These are phyloP conservation scores for Pseudogymnoascus sp. DNA, from an alignment of 2,329 filamentous ascomycete species.

Conservation along the genomic window DNA sequence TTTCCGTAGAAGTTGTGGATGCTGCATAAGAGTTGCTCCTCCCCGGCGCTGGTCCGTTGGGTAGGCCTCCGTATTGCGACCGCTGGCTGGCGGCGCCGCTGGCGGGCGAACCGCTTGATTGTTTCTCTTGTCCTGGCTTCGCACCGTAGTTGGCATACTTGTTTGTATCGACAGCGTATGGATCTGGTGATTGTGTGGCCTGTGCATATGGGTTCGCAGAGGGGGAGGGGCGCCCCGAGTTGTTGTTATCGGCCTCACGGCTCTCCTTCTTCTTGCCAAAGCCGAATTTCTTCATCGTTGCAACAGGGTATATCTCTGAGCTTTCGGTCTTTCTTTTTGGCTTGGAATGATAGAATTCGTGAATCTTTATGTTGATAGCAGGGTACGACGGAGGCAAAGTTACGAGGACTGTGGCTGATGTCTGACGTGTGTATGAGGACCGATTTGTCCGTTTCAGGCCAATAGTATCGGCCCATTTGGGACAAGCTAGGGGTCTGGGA, in stretches of 20 bases:
- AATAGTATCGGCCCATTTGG: background rate
- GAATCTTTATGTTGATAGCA: background rate
- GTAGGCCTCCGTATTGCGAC: conserved; percentile 27
- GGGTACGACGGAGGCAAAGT: background rate
- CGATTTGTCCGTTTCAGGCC: background rate
- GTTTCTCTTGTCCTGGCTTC: conserved; percentile 35
- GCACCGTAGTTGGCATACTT: conserved; percentile 43
- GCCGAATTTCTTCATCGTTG: conserved; percentile 50
- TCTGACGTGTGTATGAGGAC: conserved; percentile 6
- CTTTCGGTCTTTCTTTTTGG: background rate
- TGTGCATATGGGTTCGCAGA: conserved; percentile 31
- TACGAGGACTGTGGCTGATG: conserved; percentile 4
- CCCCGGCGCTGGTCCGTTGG: conserved; percentile 29
- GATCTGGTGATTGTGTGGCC: conserved; percentile 37
- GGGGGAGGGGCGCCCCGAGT: conserved; percentile 37
- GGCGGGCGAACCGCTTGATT: background rate
- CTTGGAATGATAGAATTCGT: background rate
- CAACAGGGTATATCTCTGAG: conserved; percentile 1
- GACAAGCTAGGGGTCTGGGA: conserved; percentile 1
- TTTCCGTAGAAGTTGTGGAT: conserved; percentile 16
- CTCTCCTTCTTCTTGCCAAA: conserved; percentile 45
- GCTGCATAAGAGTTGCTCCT: conserved; percentile 14
- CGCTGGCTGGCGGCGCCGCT: background rate
- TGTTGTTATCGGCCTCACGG: conserved; percentile 37
- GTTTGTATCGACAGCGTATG: conserved; percentile 49